phyloP scores from a whole-genome alignment of 306 rosid species.

The Cicer bijugum region DNA sequence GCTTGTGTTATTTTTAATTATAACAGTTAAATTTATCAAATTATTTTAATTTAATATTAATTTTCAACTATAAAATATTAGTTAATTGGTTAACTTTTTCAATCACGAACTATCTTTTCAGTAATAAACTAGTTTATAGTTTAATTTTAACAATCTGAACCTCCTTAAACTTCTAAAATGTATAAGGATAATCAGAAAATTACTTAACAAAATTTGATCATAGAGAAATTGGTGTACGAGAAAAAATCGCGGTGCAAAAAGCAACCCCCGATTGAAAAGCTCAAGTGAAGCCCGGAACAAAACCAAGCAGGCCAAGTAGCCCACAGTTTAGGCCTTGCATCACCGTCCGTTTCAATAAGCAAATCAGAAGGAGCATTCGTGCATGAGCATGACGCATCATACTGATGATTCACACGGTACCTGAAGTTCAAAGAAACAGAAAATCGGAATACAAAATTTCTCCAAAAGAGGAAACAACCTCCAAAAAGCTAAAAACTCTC shows the following conservation, averaged over 20 bases:
- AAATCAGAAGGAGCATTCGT: neutral
- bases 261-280: neutral
- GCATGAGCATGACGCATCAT: slow-evolving; percentile 46
- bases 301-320: slow-evolving; percentile 38
- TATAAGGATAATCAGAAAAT: no score
- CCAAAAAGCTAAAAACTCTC: slow-evolving; percentile 44
- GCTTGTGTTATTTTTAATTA: no score
- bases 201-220: no score
- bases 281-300: neutral
- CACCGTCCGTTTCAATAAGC: slow-evolving; percentile 41
- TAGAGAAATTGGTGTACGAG: neutral
- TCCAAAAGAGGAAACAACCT: slow-evolving; percentile 32
- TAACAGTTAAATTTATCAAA: no score
- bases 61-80: no score
- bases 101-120: no score
- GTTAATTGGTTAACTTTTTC: no score
- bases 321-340: slow-evolving; percentile 34
- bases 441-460: slow-evolving; percentile 36
- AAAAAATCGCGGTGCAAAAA: neutral
- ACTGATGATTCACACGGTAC: slow-evolving; percentile 45
- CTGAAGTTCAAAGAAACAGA: slow-evolving; percentile 48
- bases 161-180: no score
- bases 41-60: no score
- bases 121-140: no score
- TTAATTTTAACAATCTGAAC: no score